Percentiles rank a stretch among this genome's conserved stretches.
Conservation (phyloP, 495 filamentous ascomycete species). For the Hypoxylon perforatum region DNA sequence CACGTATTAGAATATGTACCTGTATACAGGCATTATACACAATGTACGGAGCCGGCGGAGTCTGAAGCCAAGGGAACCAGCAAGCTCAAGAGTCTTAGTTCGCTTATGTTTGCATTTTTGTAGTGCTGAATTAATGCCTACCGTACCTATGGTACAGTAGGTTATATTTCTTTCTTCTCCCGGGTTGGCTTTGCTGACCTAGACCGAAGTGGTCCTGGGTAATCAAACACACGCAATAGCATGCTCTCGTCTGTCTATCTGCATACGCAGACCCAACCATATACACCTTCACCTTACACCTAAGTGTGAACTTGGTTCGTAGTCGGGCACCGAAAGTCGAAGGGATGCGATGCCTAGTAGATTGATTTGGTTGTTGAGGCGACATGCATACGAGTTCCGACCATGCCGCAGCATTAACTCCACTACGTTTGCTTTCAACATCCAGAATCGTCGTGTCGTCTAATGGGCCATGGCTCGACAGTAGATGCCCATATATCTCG, state of each 20-base stretch:
- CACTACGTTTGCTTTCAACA: background rate
- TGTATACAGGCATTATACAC: slow-evolving; percentile 14
- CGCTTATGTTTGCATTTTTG: background rate
- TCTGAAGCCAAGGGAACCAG: background rate
- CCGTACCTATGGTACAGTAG: too few relatives aligned
- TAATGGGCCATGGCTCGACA: background rate
- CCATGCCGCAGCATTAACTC: slow-evolving; percentile 2
- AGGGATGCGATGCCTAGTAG: slow-evolving; percentile 16
- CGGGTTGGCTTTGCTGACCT: slow-evolving; percentile 14
- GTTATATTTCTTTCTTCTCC: background rate
- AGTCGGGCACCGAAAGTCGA: slow-evolving; percentile 7
- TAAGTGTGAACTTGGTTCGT: background rate
- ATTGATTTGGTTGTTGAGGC: slow-evolving; percentile 4
- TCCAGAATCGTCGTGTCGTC: background rate
- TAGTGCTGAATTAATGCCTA: background rate
- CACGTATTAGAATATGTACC: slow-evolving; percentile 40
- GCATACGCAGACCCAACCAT: slow-evolving; percentile 8
- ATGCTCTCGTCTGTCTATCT: background rate
- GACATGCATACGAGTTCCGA: slow-evolving; percentile 1
- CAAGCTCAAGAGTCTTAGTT: background rate
- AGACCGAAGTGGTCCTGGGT: slow-evolving; percentile 5
- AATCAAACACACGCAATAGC: background rate
- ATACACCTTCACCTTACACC: slow-evolving; percentile 17
- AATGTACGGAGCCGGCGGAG: background rate
- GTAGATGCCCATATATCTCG: slow-evolving; percentile 9